Evolutionary conservation across 441 rosid species (phyloP).

Genomic region (Syzygium malaccense): DNA sequence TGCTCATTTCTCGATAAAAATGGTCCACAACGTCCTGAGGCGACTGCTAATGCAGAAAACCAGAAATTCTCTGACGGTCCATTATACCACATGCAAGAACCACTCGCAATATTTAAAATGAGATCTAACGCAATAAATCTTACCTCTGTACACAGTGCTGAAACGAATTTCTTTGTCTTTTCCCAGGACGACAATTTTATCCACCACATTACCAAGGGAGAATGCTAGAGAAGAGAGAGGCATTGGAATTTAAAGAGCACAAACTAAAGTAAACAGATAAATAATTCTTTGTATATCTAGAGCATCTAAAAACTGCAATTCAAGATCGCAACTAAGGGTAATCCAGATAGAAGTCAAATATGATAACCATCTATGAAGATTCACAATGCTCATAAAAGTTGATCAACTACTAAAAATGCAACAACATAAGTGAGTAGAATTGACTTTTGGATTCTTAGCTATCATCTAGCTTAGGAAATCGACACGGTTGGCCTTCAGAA

Average conservation of each 20-base stretch:
- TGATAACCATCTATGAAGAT: background rate
- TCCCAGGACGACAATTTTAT: conserved; percentile 79
- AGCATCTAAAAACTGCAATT: background rate
- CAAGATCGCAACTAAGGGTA: too few species aligned
- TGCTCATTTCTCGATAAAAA: conserved; percentile 86
- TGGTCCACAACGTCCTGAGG: conserved; percentile 60
- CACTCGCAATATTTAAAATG: background rate
- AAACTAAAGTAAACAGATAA: background rate
- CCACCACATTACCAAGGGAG: too few species aligned
- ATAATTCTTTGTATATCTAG: background rate
- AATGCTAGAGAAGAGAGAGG: background rate
- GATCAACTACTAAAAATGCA: too few species aligned
- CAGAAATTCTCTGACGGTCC: background rate
- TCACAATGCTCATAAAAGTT: background rate
- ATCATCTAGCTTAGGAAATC: background rate
- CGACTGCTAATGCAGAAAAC: conserved; percentile 22
- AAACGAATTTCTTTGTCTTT: conserved; percentile 31
- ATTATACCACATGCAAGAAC: background rate
- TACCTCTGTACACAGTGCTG: conserved; percentile 39
- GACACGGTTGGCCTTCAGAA: background rate
- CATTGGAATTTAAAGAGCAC: background rate
- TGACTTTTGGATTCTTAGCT: background rate
- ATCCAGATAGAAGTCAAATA: too few species aligned
- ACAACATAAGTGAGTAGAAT: background rate
- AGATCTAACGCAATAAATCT: conserved; percentile 2